These are phyloP conservation scores for Bimuria novae-zelandiae DNA, from an alignment of 2,329 filamentous ascomycete genomes.

Conservation along the genomic window DNA sequence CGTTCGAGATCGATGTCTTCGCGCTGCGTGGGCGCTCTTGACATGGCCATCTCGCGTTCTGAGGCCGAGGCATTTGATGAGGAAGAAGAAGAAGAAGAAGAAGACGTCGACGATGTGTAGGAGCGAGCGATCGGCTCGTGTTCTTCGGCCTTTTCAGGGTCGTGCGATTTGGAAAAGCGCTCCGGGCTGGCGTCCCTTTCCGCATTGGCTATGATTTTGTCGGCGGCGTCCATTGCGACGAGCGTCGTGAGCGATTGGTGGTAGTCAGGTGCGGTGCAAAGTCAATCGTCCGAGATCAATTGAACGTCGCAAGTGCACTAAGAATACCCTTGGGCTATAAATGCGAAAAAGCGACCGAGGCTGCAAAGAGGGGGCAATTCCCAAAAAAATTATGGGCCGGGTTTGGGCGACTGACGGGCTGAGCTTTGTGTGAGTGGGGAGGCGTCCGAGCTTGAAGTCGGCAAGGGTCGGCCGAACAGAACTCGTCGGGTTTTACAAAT, in stretches of 20 bases:
- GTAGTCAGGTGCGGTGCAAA: not conserved
- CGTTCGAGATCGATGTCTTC: conserved; percentile 65
- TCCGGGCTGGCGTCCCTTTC: conserved; percentile 60
- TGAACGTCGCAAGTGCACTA: not conserved
- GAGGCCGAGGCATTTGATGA: conserved; percentile 46
- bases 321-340: too few relatives aligned
- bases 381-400: not conserved
- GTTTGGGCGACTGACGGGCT: not conserved
- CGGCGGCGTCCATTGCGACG: conserved; percentile 55
- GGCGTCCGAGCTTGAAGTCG: conserved; percentile 2
- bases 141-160: conserved; percentile 48
- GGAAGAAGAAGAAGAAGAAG: conserved; percentile 54
- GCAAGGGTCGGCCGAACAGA: not conserved
- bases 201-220: conserved; percentile 58
- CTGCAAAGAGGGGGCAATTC: not conserved
- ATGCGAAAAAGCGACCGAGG: not conserved
- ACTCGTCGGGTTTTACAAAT: not conserved
- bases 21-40: conserved; percentile 65
- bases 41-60: conserved; percentile 55
- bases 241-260: not conserved
- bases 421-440: not conserved
- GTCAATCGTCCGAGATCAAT: not conserved
- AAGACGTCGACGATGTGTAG: conserved; percentile 56
- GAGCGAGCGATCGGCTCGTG: conserved; percentile 60
- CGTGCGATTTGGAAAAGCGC: conserved; percentile 46